Percentiles rank a stretch among this genome's conserved stretches.
Conservation (phyloP, 495 filamentous ascomycete species). For the Gamarada debralockiae region DNA sequence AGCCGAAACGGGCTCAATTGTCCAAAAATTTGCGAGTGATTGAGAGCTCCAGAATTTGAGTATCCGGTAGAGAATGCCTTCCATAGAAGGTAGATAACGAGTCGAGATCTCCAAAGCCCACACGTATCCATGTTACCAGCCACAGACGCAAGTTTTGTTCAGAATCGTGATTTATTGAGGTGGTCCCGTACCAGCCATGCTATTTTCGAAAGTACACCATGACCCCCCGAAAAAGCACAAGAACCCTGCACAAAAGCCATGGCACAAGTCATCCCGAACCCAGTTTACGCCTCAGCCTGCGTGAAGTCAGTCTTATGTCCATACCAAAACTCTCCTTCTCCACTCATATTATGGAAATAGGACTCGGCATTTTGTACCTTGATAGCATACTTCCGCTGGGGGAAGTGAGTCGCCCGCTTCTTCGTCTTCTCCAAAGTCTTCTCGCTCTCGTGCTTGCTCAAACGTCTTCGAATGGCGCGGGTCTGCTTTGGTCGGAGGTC, state of each 20-base stretch:
- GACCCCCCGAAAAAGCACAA: conserved; percentile 17
- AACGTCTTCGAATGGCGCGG: conserved; percentile 86
- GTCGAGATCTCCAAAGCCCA: too few relatives aligned
- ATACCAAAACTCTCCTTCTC: not conserved
- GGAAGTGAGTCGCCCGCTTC: conserved; percentile 95
- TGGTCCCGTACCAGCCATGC: conserved; percentile 25
- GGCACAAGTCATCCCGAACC: conserved; percentile 24
- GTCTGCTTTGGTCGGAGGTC: conserved; percentile 97
- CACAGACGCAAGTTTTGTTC: conserved; percentile 8
- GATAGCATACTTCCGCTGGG: conserved; percentile 95
- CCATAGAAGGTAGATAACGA: too few relatives aligned
- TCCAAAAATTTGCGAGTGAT: too few relatives aligned
- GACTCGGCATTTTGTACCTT: conserved; percentile 52
- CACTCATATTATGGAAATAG: not conserved
- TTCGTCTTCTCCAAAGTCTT: conserved; percentile 80
- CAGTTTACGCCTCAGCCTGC: conserved; percentile 25
- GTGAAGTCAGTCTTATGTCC: not conserved
- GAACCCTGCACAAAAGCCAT: conserved; percentile 26
- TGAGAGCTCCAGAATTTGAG: too few relatives aligned
- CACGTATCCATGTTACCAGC: too few relatives aligned
- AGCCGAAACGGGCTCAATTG: too few relatives aligned
- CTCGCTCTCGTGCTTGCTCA: conserved; percentile 84
- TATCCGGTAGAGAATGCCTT: too few relatives aligned
- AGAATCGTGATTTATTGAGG: conserved; percentile 21
- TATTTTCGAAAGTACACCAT: conserved; percentile 29